Conservation (phyloP, 169 alveolate genomes). For the Pseudocohnilembus persalinus region DNA sequence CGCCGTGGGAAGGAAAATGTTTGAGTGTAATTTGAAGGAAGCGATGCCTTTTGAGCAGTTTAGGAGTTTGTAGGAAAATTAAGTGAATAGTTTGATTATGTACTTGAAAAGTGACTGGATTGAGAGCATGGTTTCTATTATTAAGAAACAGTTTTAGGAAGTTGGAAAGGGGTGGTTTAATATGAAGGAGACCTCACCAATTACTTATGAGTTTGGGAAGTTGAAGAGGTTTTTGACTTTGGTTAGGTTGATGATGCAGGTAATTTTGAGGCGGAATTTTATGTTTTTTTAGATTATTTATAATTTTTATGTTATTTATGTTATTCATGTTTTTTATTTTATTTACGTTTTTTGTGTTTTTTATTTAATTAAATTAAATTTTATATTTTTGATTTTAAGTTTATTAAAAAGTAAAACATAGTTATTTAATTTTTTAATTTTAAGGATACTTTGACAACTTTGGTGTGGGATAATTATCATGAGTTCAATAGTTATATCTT, state of each 20-base stretch:
- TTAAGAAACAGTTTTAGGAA: constrained; percentile 77
- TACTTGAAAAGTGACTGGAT: constrained; percentile 51
- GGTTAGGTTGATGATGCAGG: constrained; percentile 90
- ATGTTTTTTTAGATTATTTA: background rate
- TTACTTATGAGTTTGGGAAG: constrained; percentile 91
- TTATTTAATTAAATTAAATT: no score
- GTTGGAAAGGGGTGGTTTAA: constrained; percentile 95
- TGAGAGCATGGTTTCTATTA: constrained; percentile 84
- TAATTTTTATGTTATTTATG: no score
- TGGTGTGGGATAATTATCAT: constrained; percentile 69
- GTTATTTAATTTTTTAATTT: background rate
- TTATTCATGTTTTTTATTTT: no score
- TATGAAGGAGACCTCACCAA: constrained; percentile 88
- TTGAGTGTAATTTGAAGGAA: constrained; percentile 66
- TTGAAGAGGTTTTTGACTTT: constrained; percentile 87
- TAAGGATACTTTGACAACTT: constrained; percentile 69
- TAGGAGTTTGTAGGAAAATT: constrained; percentile 80
- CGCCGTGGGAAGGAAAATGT: constrained; percentile 67
- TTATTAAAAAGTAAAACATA: no score
- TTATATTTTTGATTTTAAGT: no score
- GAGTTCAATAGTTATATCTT: constrained; percentile 72
- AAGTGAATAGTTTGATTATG: constrained; percentile 36
- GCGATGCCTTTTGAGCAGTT: constrained; percentile 90
- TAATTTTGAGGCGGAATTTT: background rate
- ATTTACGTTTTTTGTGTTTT: no score